Percentiles rank a stretch among this genome's conserved stretches.
Conservation (phyloP, 164 flowering plant species). For the Vitis riparia region DNA sequence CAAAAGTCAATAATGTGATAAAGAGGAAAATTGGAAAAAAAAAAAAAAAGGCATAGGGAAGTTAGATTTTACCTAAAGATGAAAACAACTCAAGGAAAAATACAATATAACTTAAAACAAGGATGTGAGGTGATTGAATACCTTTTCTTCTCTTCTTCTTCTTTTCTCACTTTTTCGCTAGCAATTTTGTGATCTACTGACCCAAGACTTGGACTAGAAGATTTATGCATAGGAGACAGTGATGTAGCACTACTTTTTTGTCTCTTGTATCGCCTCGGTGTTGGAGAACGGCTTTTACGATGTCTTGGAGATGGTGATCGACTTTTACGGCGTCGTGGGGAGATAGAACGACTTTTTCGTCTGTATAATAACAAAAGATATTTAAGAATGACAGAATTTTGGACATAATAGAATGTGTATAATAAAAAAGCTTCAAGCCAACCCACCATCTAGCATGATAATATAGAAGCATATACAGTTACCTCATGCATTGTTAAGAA, state of each 20-base stretch:
- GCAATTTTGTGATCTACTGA: constrained; percentile 57
- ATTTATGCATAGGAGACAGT: constrained; percentile 56
- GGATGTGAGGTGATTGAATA: constrained; percentile 20
- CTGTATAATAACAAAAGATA: constrained; percentile 39
- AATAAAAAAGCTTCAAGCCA: background rate
- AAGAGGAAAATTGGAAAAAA: background rate
- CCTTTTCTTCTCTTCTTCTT: constrained; percentile 92
- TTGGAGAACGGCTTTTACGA: constrained; percentile 76
- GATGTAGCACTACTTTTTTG: constrained; percentile 73
- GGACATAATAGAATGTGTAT: background rate
- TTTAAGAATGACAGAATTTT: constrained; percentile 17
- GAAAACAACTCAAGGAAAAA: background rate
- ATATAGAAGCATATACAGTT: constrained; percentile 50
- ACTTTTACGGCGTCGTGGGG: constrained; percentile 68
- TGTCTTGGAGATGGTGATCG: constrained; percentile 72
- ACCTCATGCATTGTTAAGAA: constrained; percentile 73
- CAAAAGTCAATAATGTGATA: too few relatives aligned
- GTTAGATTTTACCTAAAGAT: too few relatives aligned
- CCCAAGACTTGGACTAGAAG: constrained; percentile 65
- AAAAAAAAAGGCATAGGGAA: background rate
- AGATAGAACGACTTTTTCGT: constrained; percentile 71
- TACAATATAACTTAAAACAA: background rate
- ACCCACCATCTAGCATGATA: constrained; percentile 33
- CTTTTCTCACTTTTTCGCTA: constrained; percentile 58
- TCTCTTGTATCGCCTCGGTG: constrained; percentile 67